Percentiles rank a stretch among this genome's conserved stretches.
Evolutionary conservation across 768 basidiomycete species (phyloP).

Genomic region (Serendipita sp.): DNA sequence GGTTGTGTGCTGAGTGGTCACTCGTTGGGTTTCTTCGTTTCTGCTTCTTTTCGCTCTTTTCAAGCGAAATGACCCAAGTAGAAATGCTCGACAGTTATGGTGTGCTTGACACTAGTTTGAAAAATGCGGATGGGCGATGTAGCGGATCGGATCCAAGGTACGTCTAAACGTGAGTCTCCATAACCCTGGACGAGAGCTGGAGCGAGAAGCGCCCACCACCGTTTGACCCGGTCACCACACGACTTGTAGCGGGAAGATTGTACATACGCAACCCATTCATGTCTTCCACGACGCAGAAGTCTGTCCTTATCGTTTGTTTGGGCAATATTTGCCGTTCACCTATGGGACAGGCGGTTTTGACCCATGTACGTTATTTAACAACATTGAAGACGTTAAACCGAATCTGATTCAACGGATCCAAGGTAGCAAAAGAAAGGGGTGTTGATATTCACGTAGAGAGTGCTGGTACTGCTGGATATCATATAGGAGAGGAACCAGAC

Average conservation of each 20-base stretch:
- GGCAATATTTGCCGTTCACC: slow-evolving; percentile 83
- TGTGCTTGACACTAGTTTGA: too few relatives aligned
- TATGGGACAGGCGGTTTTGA: slow-evolving; percentile 81
- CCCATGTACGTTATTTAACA: slow-evolving; percentile 24
- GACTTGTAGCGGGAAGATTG: background rate
- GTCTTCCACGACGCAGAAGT: slow-evolving; percentile 9
- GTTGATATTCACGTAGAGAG: slow-evolving; percentile 62
- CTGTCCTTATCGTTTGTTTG: slow-evolving; percentile 62
- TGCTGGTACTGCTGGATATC: slow-evolving; percentile 74
- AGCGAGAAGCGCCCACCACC: background rate
- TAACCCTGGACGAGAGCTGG: too few relatives aligned
- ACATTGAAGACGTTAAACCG: background rate
- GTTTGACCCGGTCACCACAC: slow-evolving; percentile 9
- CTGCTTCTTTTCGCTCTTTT: too few relatives aligned
- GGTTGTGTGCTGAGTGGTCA: too few relatives aligned
- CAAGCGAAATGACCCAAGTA: too few relatives aligned
- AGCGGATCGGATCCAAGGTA: too few relatives aligned
- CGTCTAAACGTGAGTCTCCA: too few relatives aligned
- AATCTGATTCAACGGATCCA: slow-evolving; percentile 5
- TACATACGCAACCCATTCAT: too few relatives aligned
- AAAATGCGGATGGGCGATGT: too few relatives aligned
- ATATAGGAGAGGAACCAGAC: slow-evolving; percentile 72
- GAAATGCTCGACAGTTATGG: too few relatives aligned
- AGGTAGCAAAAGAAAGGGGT: slow-evolving; percentile 43
- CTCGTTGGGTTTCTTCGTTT: too few relatives aligned